Conservation (phyloP, 306 rosid genomes). For the Castanea crenata region DNA sequence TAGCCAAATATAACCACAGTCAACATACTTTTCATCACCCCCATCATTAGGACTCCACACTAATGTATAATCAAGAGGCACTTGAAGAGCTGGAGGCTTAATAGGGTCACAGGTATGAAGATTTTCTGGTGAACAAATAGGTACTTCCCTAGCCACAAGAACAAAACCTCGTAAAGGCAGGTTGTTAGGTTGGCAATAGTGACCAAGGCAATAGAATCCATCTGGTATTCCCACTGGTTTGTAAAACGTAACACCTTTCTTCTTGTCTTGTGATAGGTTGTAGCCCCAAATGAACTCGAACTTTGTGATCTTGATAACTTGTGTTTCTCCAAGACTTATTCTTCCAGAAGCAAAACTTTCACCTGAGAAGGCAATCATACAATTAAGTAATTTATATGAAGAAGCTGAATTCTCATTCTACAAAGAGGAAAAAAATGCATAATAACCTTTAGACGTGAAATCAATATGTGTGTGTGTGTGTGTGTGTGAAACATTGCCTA, state of each 20-base stretch:
- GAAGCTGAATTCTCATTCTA: neutral
- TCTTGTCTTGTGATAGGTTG: constrained; percentile 32
- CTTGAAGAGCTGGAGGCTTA: constrained; percentile 48
- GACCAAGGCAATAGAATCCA: constrained; percentile 71
- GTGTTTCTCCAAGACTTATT: constrained; percentile 68
- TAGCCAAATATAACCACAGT: constrained; percentile 68
- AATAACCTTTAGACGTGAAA: neutral
- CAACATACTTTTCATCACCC: constrained; percentile 32
- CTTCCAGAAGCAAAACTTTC: constrained; percentile 71
- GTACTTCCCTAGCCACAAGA: constrained; percentile 69
- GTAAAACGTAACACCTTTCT: constrained; percentile 55
- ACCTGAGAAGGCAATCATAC: constrained; percentile 42
- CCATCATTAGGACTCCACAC: constrained; percentile 62
- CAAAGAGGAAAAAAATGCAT: neutral
- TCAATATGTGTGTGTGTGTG: neutral
- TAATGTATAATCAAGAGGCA: constrained; percentile 69
- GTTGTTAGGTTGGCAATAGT: constrained; percentile 64
- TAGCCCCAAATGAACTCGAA: constrained; percentile 66
- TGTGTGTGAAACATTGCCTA: neutral
- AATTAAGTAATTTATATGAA: constrained; percentile 1
- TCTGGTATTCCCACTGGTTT: constrained; percentile 70
- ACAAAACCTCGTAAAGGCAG: constrained; percentile 64
- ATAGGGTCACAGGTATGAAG: constrained; percentile 11
- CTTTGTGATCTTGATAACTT: constrained; percentile 54
- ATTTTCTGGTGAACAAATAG: constrained; percentile 25